Evolutionary conservation across 192 early-diverging fungal species (phyloP).

Genomic region (Coemansia sp.): DNA sequence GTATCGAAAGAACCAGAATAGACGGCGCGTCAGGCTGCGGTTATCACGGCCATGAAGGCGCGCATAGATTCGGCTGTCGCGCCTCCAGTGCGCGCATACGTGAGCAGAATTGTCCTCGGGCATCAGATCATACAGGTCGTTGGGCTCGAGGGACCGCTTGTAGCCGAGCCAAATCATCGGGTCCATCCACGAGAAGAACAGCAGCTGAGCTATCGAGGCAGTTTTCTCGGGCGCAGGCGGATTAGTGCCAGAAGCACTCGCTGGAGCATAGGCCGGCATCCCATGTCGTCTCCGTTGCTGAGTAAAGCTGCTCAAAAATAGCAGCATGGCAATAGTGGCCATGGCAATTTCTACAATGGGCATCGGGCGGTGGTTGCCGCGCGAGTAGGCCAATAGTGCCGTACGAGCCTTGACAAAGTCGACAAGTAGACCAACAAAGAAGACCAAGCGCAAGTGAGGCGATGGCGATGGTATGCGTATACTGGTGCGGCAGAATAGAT

Average conservation of each 20-base stretch:
- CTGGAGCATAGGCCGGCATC: slow-evolving; percentile 20
- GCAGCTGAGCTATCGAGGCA: slow-evolving; percentile 57
- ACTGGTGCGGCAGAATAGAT: slow-evolving; percentile 26
- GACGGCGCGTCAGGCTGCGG: slow-evolving; percentile 26
- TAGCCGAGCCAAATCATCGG: slow-evolving; percentile 67
- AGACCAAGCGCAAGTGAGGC: slow-evolving; percentile 47
- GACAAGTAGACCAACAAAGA: slow-evolving; percentile 18
- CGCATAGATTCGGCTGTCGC: slow-evolving; percentile 21
- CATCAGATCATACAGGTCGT: slow-evolving; percentile 60
- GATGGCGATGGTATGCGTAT: slow-evolving; percentile 35
- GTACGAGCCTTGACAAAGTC: slow-evolving; percentile 35
- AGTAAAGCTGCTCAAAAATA: slow-evolving; percentile 43
- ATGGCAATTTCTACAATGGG: slow-evolving; percentile 21
- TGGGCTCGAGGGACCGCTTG: slow-evolving; percentile 60
- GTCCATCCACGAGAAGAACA: slow-evolving; percentile 64
- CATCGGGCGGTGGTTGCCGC: neutral
- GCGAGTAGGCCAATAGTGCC: slow-evolving; percentile 35
- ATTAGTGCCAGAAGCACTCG: slow-evolving; percentile 3
- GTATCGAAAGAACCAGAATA: slow-evolving; percentile 54
- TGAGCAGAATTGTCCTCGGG: slow-evolving; percentile 35
- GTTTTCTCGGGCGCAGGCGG: slow-evolving; percentile 56
- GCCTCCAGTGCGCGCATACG: slow-evolving; percentile 36
- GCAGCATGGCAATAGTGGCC: slow-evolving; percentile 13
- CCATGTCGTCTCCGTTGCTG: slow-evolving; percentile 48
- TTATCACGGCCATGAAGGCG: slow-evolving; percentile 34